Evolutionary conservation across 225 moss, liverwort and hornwort genomes (phyloP).

Genomic region (Pseudoscleropodium purum): DNA sequence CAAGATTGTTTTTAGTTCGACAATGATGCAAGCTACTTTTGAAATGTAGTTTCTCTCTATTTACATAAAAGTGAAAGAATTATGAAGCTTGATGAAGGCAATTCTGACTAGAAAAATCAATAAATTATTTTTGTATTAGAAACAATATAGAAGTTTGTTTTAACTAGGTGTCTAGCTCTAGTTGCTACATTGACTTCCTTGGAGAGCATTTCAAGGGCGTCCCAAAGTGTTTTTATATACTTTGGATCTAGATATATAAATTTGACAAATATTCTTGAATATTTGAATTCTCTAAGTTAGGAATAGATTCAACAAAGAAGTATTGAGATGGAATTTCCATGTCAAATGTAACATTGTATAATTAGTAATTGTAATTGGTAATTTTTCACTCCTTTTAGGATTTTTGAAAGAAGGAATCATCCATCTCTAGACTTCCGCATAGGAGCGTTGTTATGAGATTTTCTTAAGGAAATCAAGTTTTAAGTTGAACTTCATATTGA

Average conservation of each 20-base stretch:
- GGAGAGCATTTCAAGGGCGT: accelerated
- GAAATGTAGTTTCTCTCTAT: accelerated
- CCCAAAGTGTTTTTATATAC: accelerated
- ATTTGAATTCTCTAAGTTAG: accelerated
- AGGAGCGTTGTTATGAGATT: accelerated
- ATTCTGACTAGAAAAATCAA: accelerated
- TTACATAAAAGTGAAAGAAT: background rate
- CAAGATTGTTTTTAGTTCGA: background rate
- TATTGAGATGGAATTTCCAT: background rate
- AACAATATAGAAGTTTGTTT: background rate
- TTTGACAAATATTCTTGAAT: background rate
- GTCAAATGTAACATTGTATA: background rate
- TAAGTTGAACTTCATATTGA: background rate
- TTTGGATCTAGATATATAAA: background rate
- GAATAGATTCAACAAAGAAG: background rate
- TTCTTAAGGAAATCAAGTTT: accelerated
- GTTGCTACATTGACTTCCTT: background rate
- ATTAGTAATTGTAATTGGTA: background rate
- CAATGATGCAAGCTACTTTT: background rate
- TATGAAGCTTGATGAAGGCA: background rate
- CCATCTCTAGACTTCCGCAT: accelerated
- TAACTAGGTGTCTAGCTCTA: background rate
- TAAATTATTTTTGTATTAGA: accelerated
- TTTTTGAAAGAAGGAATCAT: background rate
- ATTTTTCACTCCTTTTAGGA: background rate